Evolutionary conservation across 2,329 filamentous ascomycete genomes (phyloP).

Genomic region (Fusarium sambucinum): DNA sequence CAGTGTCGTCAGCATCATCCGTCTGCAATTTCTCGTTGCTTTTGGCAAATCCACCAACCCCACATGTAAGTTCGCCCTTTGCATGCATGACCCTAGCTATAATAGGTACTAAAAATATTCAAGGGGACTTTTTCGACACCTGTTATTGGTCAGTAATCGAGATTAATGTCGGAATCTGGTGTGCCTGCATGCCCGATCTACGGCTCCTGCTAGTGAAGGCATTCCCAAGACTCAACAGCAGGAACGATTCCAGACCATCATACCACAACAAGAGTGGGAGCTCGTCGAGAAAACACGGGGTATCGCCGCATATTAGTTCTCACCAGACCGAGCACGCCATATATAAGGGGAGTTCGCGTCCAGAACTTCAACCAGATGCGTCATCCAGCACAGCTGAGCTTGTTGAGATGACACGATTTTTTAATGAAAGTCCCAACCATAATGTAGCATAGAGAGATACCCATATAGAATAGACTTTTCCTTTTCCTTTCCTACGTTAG

Average conservation of each 20-base stretch:
- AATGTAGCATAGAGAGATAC: not conserved
- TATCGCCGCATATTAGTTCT: not conserved
- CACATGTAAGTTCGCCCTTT: conserved; percentile 10
- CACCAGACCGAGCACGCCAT: not conserved
- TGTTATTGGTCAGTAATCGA: conserved; percentile 26
- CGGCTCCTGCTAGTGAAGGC: conserved; percentile 1
- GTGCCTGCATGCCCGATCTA: conserved; percentile 13
- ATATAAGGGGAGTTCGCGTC: not conserved
- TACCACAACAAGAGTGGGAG: not conserved
- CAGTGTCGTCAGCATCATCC: conserved; percentile 17
- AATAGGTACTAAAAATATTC: not conserved
- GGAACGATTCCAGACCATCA: not conserved
- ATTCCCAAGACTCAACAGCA: not conserved
- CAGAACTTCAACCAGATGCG: not conserved
- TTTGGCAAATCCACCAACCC: conserved; percentile 18
- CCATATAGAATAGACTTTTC: not conserved
- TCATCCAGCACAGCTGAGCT: conserved; percentile 16
- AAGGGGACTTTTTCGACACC: conserved; percentile 16
- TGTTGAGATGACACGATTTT: conserved; percentile 6
- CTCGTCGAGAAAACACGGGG: not conserved
- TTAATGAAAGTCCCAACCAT: not conserved
- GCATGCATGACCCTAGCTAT: fast-evolving
- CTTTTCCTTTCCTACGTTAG: not conserved
- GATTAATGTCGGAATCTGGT: conserved; percentile 11
- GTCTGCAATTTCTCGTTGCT: conserved; percentile 6